Evolutionary conservation across 2,329 filamentous ascomycete species (phyloP).

Genomic region (Dothideomycetes sp.): DNA sequence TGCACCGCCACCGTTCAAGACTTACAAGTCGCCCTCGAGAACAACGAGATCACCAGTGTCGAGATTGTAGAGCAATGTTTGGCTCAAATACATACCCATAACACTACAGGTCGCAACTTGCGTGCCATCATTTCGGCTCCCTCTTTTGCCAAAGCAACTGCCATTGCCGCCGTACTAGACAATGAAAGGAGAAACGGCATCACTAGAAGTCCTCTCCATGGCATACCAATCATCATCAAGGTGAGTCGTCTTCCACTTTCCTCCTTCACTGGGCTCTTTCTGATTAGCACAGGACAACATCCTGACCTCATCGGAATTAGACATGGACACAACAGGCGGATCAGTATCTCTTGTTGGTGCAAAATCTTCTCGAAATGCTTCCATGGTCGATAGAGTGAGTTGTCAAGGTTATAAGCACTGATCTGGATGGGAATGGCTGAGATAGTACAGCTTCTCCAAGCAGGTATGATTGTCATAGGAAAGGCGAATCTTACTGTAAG

Average conservation of each 20-base stretch:
- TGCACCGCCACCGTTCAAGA: too few relatives aligned
- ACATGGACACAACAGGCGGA: constrained; percentile 60
- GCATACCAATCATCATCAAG: constrained; percentile 66
- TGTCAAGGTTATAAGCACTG: not conserved
- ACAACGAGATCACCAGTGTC: not conserved
- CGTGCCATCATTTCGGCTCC: not conserved
- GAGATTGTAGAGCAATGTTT: not conserved
- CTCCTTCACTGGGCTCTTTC: too few relatives aligned
- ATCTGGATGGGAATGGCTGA: not conserved
- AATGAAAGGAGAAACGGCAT: constrained; percentile 46
- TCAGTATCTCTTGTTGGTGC: constrained; percentile 55
- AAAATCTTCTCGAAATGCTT: constrained; percentile 54
- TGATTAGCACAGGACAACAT: not conserved
- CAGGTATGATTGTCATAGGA: constrained; percentile 59
- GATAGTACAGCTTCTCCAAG: constrained; percentile 38
- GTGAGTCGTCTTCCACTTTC: too few relatives aligned
- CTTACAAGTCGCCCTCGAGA: not conserved
- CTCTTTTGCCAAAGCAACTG: not conserved
- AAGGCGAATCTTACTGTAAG: constrained; percentile 46
- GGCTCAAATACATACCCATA: not conserved
- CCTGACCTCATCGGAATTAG: constrained; percentile 17
- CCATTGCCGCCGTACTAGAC: constrained; percentile 52
- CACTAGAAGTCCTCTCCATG: constrained; percentile 57
- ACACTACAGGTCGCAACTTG: not conserved
- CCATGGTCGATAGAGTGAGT: constrained; percentile 41